Base-by-base conservation (phyloP, 768 basidiomycete genomes). In the Clathrus columnatus region DNA sequence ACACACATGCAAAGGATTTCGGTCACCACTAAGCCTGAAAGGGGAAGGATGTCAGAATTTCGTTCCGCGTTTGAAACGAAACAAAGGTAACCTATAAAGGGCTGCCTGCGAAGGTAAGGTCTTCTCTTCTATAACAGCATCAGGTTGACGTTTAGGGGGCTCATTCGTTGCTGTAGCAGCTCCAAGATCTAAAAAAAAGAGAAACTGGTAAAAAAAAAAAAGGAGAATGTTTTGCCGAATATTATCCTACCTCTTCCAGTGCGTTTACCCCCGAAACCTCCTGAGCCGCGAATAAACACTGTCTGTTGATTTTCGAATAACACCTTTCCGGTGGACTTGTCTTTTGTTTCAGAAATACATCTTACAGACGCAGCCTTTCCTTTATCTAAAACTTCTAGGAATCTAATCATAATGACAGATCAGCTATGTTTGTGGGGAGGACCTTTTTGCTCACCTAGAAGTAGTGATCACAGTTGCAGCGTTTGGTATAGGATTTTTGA, bases 261-360 rank as follows among this genome's bases (percentile, higher is more conserved):
- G 56, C 90, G 87, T 73, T 87, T 91, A 17, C 96, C 96, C 2
- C 91, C 91, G 68, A 99, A 96, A 0, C 93, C 94, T n/a, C 96
- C 96, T 23, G 89, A 78, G 1, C 93, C 94, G 54, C 96, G 89
- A 59, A 95, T 82, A 69, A 97, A 88, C 1, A 94, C 75, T 0
- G 95, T 99, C 11, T 83, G 80, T 67, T 94, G 89, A 68, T 91
- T 96, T 71, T 96, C 92, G 65, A 91, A 95, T 52, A 98, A 76
- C 51, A 90, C 70, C 54, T 87, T 74, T 2, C 92, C 93, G 0
- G 84, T 81, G 45, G 65, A 65, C 64, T 86, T 85, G 69, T 98
- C 90, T 63, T 81, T 80, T 2, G 93, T 95, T 61, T 87, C 80
- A 4, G 87, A 81, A 23, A 87, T 72, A 24, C 73, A 74, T 1